A percentile compares a stretch with the other conserved stretches of the same genome.
Conservation (phyloP, 2,329 filamentous ascomycete genomes). For the Trichothecium roseum region DNA sequence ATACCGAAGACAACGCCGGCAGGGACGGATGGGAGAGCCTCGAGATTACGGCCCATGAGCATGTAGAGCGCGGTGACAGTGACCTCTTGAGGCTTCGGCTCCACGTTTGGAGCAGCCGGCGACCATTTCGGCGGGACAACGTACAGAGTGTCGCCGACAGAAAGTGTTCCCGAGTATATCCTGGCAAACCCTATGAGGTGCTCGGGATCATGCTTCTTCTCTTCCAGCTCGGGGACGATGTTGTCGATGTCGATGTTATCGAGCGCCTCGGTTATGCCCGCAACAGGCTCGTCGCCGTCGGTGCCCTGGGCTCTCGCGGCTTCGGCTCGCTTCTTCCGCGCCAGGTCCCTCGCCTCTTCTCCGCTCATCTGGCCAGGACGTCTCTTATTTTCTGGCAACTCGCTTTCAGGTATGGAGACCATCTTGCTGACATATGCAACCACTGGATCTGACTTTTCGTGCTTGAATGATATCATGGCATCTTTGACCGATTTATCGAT, state of each 20-base stretch:
- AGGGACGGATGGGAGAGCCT: slow-evolving; percentile 72
- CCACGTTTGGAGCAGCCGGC: slow-evolving; percentile 61
- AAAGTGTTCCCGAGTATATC: slow-evolving; percentile 82
- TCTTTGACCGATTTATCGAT: slow-evolving; percentile 60
- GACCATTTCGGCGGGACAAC: slow-evolving; percentile 91
- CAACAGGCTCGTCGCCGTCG: slow-evolving; percentile 38
- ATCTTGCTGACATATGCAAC: slow-evolving; percentile 98
- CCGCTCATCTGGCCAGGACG: slow-evolving; percentile 63
- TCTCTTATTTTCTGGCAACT: slow-evolving; percentile 78
- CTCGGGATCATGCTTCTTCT: slow-evolving; percentile 62
- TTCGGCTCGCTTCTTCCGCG: slow-evolving; percentile 79
- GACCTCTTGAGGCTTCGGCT: slow-evolving; percentile 69
- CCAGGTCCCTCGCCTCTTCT: slow-evolving; percentile 83
- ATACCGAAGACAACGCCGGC: slow-evolving; percentile 95
- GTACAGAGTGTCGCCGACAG: slow-evolving; percentile 83
- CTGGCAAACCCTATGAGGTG: slow-evolving; percentile 91
- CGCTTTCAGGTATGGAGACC: slow-evolving; percentile 88
- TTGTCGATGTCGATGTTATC: slow-evolving; percentile 51
- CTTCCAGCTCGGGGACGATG: slow-evolving; percentile 31
- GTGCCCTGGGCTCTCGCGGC: slow-evolving; percentile 55
- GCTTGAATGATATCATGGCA: slow-evolving; percentile 77
- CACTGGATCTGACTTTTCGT: slow-evolving; percentile 59
- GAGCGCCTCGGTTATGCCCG: slow-evolving; percentile 50
- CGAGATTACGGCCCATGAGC: slow-evolving; percentile 86
- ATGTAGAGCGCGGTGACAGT: slow-evolving; percentile 84